phyloP scores from a whole-genome alignment of 176 grass and related monocot species.

The Avena atlantica region DNA sequence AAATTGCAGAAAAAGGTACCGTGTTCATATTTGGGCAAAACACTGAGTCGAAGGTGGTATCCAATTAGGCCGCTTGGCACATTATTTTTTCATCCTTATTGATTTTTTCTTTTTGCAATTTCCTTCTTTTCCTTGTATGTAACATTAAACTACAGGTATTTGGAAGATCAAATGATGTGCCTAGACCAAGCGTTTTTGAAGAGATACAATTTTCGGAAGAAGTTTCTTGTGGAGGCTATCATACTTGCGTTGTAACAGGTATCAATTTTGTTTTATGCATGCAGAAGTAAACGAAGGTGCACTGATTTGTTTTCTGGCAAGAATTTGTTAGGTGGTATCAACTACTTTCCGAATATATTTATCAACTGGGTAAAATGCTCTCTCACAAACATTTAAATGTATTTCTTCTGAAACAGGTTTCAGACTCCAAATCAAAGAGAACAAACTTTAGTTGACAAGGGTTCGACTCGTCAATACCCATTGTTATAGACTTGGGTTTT shows the following conservation, averaged over 20 bases:
- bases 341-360: background rate
- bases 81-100: conserved; percentile 14
- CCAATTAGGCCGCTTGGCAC: conserved; percentile 23
- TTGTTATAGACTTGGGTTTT: too few species aligned
- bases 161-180: conserved; percentile 71
- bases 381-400: background rate
- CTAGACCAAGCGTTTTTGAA: conserved; percentile 64
- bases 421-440: background rate
- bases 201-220: conserved; percentile 75
- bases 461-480: too few species aligned
- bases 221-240: conserved; percentile 97
- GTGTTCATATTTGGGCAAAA: conserved; percentile 88
- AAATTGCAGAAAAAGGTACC: conserved; percentile 79
- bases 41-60: conserved; percentile 72
- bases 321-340: background rate
- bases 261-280: conserved; percentile 21
- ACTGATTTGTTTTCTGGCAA: background rate
- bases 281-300: background rate
- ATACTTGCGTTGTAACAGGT: conserved; percentile 89
- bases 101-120: background rate
- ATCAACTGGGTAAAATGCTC: background rate
- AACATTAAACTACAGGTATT: conserved; percentile 63
- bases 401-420: conserved; percentile 5
- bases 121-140: conserved; percentile 39
- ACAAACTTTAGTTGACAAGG: background rate